A percentile compares a stretch with the other conserved stretches of the same genome.
Evolutionary conservation across 164 flowering plant genomes (phyloP).

Genomic region (Tetracentron sinense): DNA sequence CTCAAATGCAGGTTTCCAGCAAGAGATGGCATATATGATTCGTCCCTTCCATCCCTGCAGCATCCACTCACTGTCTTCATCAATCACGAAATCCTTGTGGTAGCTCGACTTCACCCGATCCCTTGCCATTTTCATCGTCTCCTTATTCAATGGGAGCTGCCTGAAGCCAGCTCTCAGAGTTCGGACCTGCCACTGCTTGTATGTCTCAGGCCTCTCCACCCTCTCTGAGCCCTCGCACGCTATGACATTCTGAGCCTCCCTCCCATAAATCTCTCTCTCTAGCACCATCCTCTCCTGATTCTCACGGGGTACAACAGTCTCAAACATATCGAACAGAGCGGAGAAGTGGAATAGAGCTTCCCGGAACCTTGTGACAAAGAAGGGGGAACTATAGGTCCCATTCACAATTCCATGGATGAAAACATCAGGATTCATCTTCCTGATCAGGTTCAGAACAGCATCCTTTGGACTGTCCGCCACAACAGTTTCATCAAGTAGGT

Average conservation of each 20-base stretch:
- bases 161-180: conserved; percentile 58
- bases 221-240: conserved; percentile 86
- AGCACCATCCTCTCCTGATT: conserved; percentile 51
- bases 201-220: conserved; percentile 88
- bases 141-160: conserved; percentile 54
- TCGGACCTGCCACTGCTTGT: conserved; percentile 78
- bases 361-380: conserved; percentile 73
- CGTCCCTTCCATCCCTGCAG: conserved; percentile 88
- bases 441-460: conserved; percentile 45
- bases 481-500: conserved; percentile 68
- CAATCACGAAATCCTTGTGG: conserved; percentile 70
- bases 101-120: conserved; percentile 35
- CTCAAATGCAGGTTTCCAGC: conserved; percentile 50
- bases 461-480: conserved; percentile 54
- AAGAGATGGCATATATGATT: conserved; percentile 52
- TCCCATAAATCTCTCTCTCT: conserved; percentile 59
- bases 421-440: conserved; percentile 57
- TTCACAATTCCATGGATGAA: conserved; percentile 64
- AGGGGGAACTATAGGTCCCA: conserved; percentile 76
- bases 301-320: conserved; percentile 62
- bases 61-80: conserved; percentile 69
- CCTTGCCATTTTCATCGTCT: conserved; percentile 35
- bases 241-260: conserved; percentile 66
- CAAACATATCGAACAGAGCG: conserved; percentile 78
- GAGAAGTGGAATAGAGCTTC: conserved; percentile 81